Evolutionary conservation across 176 grass and related monocot genomes (phyloP).

Genomic region (Avena atlantica): DNA sequence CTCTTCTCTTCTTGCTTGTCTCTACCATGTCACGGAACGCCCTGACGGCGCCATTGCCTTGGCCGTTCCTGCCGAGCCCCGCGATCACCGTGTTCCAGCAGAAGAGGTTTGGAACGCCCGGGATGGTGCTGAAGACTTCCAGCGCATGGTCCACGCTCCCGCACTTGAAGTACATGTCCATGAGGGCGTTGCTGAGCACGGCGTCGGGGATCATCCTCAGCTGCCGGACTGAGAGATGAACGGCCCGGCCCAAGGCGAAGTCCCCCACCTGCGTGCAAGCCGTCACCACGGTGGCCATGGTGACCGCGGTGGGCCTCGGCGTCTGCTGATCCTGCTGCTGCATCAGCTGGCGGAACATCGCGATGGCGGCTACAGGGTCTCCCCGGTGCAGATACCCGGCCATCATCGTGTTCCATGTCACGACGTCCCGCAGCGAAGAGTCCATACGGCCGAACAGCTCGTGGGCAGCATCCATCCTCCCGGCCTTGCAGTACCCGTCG

Average conservation of each 20-base stretch:
- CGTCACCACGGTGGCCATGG: conserved; percentile 45
- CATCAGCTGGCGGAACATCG: conserved; percentile 41
- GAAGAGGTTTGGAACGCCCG: conserved; percentile 42
- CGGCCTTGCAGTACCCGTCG: conserved; percentile 45
- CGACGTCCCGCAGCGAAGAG: background rate
- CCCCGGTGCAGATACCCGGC: conserved; percentile 42
- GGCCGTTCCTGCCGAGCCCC: conserved; percentile 54
- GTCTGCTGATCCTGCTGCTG: background rate
- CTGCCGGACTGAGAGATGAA: conserved; percentile 33
- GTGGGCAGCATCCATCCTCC: conserved; percentile 21
- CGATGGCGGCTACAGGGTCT: background rate
- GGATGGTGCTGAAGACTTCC: conserved; percentile 37
- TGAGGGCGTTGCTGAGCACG: conserved; percentile 52
- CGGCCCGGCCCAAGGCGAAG: conserved; percentile 41
- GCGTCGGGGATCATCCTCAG: background rate
- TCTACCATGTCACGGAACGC: conserved; percentile 47
- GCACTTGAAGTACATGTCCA: conserved; percentile 71
- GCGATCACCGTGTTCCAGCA: conserved; percentile 65
- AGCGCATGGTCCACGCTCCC: conserved; percentile 44
- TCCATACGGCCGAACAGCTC: conserved; percentile 51
- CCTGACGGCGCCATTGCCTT: conserved; percentile 45
- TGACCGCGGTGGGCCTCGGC: conserved; percentile 43
- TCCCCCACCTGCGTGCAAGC: conserved; percentile 54
- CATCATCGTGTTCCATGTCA: conserved; percentile 68
- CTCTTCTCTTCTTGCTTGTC: background rate